Evolutionary conservation across 805 yeast species (phyloP), one percentile per base, ranked within the genome.

Genomic region (Peterozyma toletana): DNA sequence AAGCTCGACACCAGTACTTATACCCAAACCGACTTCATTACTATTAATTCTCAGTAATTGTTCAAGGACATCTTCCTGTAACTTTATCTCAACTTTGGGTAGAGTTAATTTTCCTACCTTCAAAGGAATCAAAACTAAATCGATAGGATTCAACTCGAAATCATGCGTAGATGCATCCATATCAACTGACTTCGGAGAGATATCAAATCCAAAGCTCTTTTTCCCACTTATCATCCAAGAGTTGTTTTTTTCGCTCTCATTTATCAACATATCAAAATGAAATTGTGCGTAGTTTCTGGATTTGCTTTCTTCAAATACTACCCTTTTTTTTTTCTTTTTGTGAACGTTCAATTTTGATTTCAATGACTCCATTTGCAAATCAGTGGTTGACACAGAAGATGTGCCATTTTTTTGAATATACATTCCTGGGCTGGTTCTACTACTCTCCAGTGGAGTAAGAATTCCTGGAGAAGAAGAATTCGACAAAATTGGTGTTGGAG

Each of bases 181-280:
- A 21, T 21, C 27, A 21, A 21, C 27, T 9, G 40, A 40, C 33
- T 35, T 36, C 15, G 46, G 41, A 4, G 60, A 66, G 5, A 72
- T 60, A 2, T 65, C 56, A 48, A 88, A 75, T 10, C 66, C 57
- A 38, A 78, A 77, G 45, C 68, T 70, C 47, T 78, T 78, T 48
- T 75, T 69, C 0, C 98, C 98, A 5, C 87, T 78, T 4, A 89
- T 64, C 2, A 88, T 57, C 98, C 98, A 91, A 21, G 27, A 4
- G 7, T 21, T 21, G 7, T 21, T 21, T 7, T 21, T 21, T 21
- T 21, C 27, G 42, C 71, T 74, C 18, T 88, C 96, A 48, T 44
- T 46, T n/a, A 61, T 45, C 16, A 50, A 59, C 9, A 65, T 35
- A 13, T 51, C 53, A 21, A 63, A 16, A 11, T 39, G 33, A 44